Base-by-base conservation (phyloP, 176 grass and related monocot genomes). In the Guadua angustifolia region DNA sequence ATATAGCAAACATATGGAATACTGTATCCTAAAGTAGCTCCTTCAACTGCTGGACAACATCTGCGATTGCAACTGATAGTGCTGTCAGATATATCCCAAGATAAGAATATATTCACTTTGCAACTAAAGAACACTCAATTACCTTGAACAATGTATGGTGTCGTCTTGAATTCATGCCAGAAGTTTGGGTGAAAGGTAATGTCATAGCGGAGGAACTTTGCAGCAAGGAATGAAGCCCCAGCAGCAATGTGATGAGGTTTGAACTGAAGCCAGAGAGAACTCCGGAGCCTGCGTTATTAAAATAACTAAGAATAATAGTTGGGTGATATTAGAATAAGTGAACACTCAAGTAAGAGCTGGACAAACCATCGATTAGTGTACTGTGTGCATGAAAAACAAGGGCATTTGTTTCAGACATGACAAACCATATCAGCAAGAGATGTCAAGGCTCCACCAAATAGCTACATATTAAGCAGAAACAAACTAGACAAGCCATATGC, bases 231-330 rank as follows among this genome's bases (percentile, higher is more conserved):
- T 85, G 83, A 88, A 87, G 92, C 94, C 85, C 94, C 94, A 77
- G 92, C 92, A 85, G 92, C 90, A 22, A 97, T 94, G 79, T 97
- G 94, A 83, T 88, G 88, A 55, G 94, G 90, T 87, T 94, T 97
- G 78, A 92, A 94, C 68, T 97, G 92, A 97, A 97, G 94, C 92
- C 92, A 97, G 59, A 97, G 92, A 49, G 83, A 97, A 87, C 94
- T 97, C 53, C 79, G 88, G 46, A 94, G 90, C 42, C 92, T 94
- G 82, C 56, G 71, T 74, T 64, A 73, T 73, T 78, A 64, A 64
- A 88, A 81, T 76, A 73, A 55, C 19, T 84, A 73, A 88, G 38
- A 51, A 60, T 15, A 32, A 52, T 62, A 84, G 12, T 50, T 74
- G 49, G 25, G 26, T 56, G 21, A 73, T 35, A 58, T 17, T 71